phyloP scores from a whole-genome alignment of 768 basidiomycete species.

The Leccinum olivaceopallidum region DNA sequence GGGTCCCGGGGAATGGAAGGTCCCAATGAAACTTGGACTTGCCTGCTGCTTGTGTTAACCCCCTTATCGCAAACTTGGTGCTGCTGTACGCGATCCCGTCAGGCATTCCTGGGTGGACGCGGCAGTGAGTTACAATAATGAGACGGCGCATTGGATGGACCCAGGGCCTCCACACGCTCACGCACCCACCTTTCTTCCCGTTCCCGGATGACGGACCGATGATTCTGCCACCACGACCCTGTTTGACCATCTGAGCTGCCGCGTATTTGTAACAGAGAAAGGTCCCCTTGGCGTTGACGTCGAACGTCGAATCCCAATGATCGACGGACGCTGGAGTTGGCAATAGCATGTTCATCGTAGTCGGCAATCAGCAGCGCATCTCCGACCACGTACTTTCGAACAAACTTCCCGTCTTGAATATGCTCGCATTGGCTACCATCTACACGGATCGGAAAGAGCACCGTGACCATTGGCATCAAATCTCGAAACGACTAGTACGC shows the following conservation, averaged over 20 bases:
- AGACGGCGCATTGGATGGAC: background rate
- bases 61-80: slow-evolving; percentile 25
- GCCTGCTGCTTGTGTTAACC: slow-evolving; percentile 25
- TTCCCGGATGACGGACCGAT: slow-evolving; percentile 15
- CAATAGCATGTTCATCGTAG: background rate
- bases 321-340: slow-evolving; percentile 26
- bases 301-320: slow-evolving; percentile 32
- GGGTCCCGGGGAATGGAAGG: background rate
- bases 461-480: background rate
- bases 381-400: background rate
- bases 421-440: background rate
- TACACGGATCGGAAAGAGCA: too few relatives aligned
- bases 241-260: slow-evolving; percentile 40
- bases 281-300: slow-evolving; percentile 37
- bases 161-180: too few relatives aligned
- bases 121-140: background rate
- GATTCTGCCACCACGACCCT: slow-evolving; percentile 40
- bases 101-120: slow-evolving; percentile 4
- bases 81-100: background rate
- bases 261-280: slow-evolving; percentile 40
- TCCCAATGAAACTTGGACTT: background rate
- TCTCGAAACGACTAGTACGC: background rate
- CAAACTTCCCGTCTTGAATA: background rate
- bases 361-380: background rate
- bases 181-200: background rate